Conservation (phyloP, 768 basidiomycete species). For the Boletus coccyginus region DNA sequence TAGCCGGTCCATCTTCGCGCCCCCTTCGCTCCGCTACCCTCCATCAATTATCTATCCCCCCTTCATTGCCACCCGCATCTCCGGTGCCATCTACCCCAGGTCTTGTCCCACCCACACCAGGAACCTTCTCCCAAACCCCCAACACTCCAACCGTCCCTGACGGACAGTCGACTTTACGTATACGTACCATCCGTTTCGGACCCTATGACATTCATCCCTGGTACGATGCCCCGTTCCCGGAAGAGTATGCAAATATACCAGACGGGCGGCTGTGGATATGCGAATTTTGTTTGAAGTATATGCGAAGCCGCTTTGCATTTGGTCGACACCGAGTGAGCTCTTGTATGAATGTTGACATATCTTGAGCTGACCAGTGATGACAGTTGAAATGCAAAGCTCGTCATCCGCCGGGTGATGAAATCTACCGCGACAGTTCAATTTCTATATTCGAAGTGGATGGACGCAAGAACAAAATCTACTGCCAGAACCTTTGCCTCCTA, state of each 20-base stretch:
- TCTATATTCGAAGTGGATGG: conserved; percentile 99
- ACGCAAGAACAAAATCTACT: conserved; percentile 99
- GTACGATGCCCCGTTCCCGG: conserved; percentile 99
- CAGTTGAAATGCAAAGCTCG: conserved; percentile 94
- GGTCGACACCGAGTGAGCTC: conserved; percentile 76
- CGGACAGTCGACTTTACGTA: conserved; percentile 49
- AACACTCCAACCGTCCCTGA: conserved; percentile 24
- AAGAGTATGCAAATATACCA: conserved; percentile 90
- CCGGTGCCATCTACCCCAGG: conserved; percentile 39
- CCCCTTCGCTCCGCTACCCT: conserved; percentile 59
- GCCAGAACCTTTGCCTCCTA: conserved; percentile 94
- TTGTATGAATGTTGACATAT: background rate
- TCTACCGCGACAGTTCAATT: conserved; percentile 84
- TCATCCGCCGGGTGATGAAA: conserved; percentile 97
- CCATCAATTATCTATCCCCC: conserved; percentile 35
- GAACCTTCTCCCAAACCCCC: conserved; percentile 32
- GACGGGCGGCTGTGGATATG: conserved; percentile 96
- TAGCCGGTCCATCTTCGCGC: conserved; percentile 58
- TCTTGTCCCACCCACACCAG: conserved; percentile 32
- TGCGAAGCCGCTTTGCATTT: conserved; percentile 89
- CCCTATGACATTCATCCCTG: conserved; percentile 93
- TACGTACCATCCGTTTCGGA: conserved; percentile 88
- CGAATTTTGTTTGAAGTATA: conserved; percentile 97
- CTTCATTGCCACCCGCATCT: conserved; percentile 29
- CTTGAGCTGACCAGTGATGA: conserved; percentile 10